phyloP scores from a whole-genome alignment of 768 basidiomycete genomes.

The Lactarius evosmus region DNA sequence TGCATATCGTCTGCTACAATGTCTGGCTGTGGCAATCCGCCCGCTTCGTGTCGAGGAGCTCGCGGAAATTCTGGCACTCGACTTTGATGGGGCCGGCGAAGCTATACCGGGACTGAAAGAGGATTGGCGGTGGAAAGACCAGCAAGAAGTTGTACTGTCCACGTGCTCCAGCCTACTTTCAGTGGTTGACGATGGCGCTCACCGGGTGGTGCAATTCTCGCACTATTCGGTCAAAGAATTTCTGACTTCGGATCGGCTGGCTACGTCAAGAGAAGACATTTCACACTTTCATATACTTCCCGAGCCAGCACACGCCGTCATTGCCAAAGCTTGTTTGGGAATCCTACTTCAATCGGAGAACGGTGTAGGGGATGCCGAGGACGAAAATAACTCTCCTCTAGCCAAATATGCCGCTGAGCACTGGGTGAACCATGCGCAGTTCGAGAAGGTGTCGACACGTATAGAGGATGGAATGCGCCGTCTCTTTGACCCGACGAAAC shows the following conservation, averaged over 20 bases:
- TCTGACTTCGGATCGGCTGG: background rate
- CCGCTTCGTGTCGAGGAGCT: no score
- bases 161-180: background rate
- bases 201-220: background rate
- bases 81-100: no score
- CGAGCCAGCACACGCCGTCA: background rate
- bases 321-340: background rate
- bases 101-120: no score
- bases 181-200: background rate
- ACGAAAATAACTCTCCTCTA: no score
- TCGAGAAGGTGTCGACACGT: background rate
- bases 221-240: background rate
- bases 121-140: no score
- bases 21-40: no score
- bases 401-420: background rate
- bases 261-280: background rate
- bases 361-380: no score
- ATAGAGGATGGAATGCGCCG: background rate
- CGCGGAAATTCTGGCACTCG: no score
- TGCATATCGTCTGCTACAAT: no score
- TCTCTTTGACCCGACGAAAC: background rate
- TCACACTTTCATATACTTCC: background rate
- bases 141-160: no score
- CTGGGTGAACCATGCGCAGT: background rate
- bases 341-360: background rate